Conservation (phyloP, 257 asterid species). For the Plectranthus barbatus region DNA sequence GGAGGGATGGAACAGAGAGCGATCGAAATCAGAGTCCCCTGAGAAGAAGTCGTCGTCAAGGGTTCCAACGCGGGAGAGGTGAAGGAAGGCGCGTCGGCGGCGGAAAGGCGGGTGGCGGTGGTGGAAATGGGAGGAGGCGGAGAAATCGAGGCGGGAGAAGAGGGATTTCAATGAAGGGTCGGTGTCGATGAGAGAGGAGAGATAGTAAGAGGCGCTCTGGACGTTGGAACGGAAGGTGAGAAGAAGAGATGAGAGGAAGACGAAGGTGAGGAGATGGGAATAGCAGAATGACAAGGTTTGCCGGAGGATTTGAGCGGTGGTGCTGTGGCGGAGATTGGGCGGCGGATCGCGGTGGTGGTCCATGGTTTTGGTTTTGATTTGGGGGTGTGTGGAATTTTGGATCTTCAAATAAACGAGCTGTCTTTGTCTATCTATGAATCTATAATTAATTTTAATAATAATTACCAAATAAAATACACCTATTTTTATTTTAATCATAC, state of each 20-base stretch:
- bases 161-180: conserved; percentile 72
- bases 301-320: conserved; percentile 52
- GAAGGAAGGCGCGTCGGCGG: conserved; percentile 78
- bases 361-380: conserved; percentile 29
- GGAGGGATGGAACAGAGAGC: conserved; percentile 58
- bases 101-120: conserved; percentile 33
- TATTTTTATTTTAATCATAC: too few relatives aligned
- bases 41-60: conserved; percentile 90
- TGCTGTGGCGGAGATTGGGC: conserved; percentile 31
- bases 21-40: conserved; percentile 70
- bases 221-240: conserved; percentile 68
- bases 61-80: conserved; percentile 82
- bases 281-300: conserved; percentile 37
- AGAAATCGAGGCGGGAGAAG: conserved; percentile 64
- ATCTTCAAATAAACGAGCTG: neutral
- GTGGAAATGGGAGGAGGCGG: conserved; percentile 38
- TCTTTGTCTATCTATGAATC: too few relatives aligned
- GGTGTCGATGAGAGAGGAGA: conserved; percentile 60
- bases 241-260: conserved; percentile 49
- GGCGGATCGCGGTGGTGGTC: conserved; percentile 32
- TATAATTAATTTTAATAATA: too few relatives aligned
- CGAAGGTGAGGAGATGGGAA: conserved; percentile 47
- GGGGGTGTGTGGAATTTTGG: conserved; percentile 13
- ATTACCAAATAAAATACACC: too few relatives aligned
- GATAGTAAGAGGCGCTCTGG: conserved; percentile 60